Evolutionary conservation across 805 yeast genomes (phyloP).

Genomic region (Saccharomycopsis olivae): DNA sequence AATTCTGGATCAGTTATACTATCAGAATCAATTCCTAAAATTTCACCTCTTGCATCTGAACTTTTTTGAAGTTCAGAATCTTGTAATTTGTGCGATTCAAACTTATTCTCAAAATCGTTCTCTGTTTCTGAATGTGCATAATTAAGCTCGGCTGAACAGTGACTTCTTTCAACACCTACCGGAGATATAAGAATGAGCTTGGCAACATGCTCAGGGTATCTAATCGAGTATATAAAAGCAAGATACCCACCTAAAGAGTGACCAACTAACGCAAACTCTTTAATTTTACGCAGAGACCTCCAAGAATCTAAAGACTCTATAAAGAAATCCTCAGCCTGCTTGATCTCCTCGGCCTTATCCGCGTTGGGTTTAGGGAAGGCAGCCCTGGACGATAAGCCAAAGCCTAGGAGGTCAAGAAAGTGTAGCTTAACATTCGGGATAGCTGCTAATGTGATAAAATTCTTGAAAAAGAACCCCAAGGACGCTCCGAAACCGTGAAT

Average conservation of each 20-base stretch:
- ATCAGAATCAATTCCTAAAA: not conserved
- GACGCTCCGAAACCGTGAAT: slow-evolving; percentile 88
- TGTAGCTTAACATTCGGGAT: slow-evolving; percentile 47
- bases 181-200: slow-evolving; percentile 54
- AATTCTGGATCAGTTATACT: not conserved
- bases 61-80: slow-evolving; percentile 1
- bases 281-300: slow-evolving; percentile 38
- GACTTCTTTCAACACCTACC: slow-evolving; percentile 61
- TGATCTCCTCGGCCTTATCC: slow-evolving; percentile 22
- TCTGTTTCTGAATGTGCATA: slow-evolving; percentile 3
- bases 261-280: slow-evolving; percentile 44
- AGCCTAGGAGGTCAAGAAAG: slow-evolving; percentile 52
- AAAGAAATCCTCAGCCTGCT: slow-evolving; percentile 26
- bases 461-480: slow-evolving; percentile 60
- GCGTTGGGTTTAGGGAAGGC: slow-evolving; percentile 20
- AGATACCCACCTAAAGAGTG: slow-evolving; percentile 69
- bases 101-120: not conserved
- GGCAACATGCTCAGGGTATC: slow-evolving; percentile 39
- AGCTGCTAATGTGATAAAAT: slow-evolving; percentile 40
- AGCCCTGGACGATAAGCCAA: slow-evolving; percentile 53
- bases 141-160: slow-evolving; percentile 16
- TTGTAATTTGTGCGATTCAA: not conserved
- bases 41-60: slow-evolving; percentile 1
- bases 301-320: slow-evolving; percentile 47
- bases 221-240: slow-evolving; percentile 46